phyloP scores from a whole-genome alignment of 1,139 yeast genomes.

The Pichia sp. region DNA sequence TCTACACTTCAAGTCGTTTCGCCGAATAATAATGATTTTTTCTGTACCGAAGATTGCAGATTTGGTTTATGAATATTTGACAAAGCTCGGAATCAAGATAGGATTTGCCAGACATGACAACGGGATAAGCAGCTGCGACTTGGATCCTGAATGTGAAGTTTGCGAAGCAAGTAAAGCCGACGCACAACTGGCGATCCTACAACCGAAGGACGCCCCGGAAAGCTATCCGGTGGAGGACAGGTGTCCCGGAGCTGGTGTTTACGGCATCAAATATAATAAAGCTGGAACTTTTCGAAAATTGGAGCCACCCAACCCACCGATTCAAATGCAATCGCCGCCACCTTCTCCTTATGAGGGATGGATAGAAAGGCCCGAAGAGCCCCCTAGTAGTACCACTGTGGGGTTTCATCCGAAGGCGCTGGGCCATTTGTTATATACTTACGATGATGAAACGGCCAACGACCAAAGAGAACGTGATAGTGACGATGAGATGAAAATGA shows the following conservation, averaged over 20 bases:
- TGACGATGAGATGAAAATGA: not conserved
- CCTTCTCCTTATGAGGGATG: constrained; percentile 33
- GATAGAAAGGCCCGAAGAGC: constrained; percentile 29
- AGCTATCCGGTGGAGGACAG: constrained; percentile 9
- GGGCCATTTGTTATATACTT: constrained; percentile 25
- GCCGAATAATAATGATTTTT: constrained; percentile 30
- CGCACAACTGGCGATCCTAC: not conserved
- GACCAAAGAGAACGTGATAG: not conserved
- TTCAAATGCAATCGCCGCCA: constrained; percentile 33
- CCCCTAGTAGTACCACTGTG: constrained; percentile 28
- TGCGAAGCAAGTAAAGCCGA: not conserved
- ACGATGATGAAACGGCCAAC: not conserved
- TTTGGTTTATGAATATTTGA: constrained; percentile 21
- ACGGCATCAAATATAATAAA: not conserved
- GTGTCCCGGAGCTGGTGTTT: constrained; percentile 7
- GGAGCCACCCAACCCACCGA: constrained; percentile 25
- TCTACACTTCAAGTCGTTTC: constrained; percentile 27
- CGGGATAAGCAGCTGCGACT: constrained; percentile 1
- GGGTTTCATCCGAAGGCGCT: constrained; percentile 30
- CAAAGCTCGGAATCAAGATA: constrained; percentile 21
- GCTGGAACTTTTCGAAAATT: constrained; percentile 7
- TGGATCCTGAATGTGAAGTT: constrained; percentile 1
- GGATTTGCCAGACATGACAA: constrained; percentile 25
- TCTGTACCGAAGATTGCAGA: constrained; percentile 20
- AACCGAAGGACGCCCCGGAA: not conserved